Conservation (phyloP, 495 filamentous ascomycete species). For the Trichocladium antarcticum region DNA sequence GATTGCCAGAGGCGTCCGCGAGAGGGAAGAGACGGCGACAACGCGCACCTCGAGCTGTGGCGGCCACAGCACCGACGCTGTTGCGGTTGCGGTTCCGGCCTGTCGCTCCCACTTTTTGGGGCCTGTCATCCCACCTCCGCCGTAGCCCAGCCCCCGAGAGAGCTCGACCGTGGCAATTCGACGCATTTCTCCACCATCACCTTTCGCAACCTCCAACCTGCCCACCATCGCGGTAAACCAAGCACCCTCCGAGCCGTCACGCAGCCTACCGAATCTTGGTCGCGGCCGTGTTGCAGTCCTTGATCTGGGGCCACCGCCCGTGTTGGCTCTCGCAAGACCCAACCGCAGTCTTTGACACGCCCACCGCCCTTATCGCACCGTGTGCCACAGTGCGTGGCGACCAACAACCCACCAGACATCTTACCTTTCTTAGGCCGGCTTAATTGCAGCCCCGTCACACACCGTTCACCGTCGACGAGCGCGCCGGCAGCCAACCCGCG, state of each 20-base stretch:
- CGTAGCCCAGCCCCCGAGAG: constrained; percentile 6
- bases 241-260: not conserved
- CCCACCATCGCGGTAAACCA: not conserved
- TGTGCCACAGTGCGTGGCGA: not conserved
- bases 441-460: not conserved
- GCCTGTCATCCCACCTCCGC: not conserved
- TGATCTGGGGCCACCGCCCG: not conserved
- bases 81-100: not conserved
- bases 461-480: not conserved
- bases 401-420: not conserved
- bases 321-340: not conserved
- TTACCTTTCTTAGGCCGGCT: no score
- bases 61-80: not conserved
- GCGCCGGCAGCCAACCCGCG: not conserved
- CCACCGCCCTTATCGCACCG: not conserved
- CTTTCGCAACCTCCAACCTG: not conserved
- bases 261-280: not conserved
- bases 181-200: not conserved
- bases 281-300: not conserved
- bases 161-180: constrained; percentile 5
- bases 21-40: constrained; percentile 11
- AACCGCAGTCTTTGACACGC: not conserved
- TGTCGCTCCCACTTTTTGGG: not conserved
- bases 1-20: constrained; percentile 11
- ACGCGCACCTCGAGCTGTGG: not conserved